Base-by-base conservation (phyloP, 2,329 filamentous ascomycete species). In the Cladobotryum mycophilum region DNA sequence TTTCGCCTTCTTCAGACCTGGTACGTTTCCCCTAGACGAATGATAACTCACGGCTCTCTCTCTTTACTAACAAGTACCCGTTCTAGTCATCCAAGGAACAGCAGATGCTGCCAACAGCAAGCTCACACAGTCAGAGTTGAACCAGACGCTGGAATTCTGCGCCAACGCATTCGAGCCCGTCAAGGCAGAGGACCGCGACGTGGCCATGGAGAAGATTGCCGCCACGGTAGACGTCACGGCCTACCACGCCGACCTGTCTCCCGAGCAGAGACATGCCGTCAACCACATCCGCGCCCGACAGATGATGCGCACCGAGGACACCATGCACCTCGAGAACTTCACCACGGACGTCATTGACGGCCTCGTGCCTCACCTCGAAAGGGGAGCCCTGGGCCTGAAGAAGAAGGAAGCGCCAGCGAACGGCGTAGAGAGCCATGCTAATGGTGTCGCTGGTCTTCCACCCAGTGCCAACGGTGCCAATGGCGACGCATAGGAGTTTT, bases 1-100 rank as follows among this genome's bases (percentile, higher is more conserved):
- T 2, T 75, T 75, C 55, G 56, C 56, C 7, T 56, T 67, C 25
- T 70, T 73, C 55, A 51, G 61, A 53, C 70, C 71, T 1, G 63
- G 70, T 74, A 64, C 50, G 62, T 55, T 2, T 12, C 15, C 20
- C 20, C 20, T 20, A 5, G 5, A 20, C 5, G 20, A 20, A 5
- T 20, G 3, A 20, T 20, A 3, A 20, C 20, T 20, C 34, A 13
- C 42, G 14, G 8, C 13, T 12, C 18, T 20, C n/a, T 20, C 20
- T 30, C 25, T 7, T 7, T 30, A 30, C 25, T 36, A 20, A 53
- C 34, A 13, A 13, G 7, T 34, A 0, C 25, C n/a, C n/a, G 8
- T 13, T 13, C 30, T 42, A 69, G 67, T 70, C 52, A 70, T 70
- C 43, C 66, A 70, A 47, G 67, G 67, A 6, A 62, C 60, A 1